phyloP scores from a whole-genome alignment of 202 grass and related monocot genomes.

The Sporobolus alterniflorus region DNA sequence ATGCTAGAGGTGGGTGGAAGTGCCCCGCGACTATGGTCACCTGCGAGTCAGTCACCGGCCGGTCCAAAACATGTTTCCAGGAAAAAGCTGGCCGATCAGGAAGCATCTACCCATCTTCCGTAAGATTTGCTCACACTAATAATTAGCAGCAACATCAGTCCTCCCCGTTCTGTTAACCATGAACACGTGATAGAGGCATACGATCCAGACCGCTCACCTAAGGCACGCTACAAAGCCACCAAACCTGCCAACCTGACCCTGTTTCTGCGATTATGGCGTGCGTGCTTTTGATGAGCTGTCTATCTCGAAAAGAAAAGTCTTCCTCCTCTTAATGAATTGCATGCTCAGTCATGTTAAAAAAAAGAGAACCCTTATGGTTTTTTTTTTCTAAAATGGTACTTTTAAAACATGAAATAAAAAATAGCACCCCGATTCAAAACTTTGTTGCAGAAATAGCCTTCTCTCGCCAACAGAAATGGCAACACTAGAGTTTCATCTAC shows the following conservation, averaged over 20 bases:
- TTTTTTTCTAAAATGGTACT: too few species aligned
- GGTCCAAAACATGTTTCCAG: neutral
- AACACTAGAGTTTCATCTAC: too few species aligned
- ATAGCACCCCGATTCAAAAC: too few species aligned
- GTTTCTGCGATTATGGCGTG: neutral
- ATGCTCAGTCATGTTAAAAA: neutral
- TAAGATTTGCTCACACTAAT: neutral
- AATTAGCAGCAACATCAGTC: neutral
- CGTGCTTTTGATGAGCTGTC: constrained; percentile 12
- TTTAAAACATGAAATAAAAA: too few species aligned
- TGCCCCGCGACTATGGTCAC: neutral
- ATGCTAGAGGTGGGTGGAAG: neutral
- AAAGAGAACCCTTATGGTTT: too few species aligned
- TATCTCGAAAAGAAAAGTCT: neutral
- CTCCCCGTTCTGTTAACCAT: neutral
- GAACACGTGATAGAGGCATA: neutral
- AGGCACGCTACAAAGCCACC: neutral
- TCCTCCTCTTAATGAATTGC: too few species aligned
- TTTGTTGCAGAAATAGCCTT: too few species aligned
- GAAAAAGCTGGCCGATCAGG: neutral
- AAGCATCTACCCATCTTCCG: neutral
- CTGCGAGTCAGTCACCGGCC: too few species aligned
- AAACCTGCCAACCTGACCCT: constrained; percentile 21
- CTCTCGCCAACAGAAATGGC: too few species aligned
- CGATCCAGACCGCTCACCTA: constrained; percentile 27